phyloP scores from a whole-genome alignment of 2,329 filamentous ascomycete genomes.

The Fusarium robinianum region DNA sequence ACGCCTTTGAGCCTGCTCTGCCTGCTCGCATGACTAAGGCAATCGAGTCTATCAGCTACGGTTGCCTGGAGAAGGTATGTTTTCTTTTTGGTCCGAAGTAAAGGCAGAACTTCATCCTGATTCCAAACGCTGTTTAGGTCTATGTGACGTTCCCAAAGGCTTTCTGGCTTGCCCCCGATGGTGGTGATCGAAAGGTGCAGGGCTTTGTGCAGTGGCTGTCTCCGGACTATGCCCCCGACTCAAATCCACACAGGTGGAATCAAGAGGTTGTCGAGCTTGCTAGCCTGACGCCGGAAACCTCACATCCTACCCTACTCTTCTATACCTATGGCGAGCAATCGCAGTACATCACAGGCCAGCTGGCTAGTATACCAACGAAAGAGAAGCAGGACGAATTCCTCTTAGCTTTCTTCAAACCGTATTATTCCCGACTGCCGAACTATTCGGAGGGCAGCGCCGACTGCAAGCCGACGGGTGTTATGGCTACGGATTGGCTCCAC shows the following conservation, averaged over 20 bases:
- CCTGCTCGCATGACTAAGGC: slow-evolving; percentile 61
- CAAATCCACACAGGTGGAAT: slow-evolving; percentile 69
- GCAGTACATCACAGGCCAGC: slow-evolving; percentile 53
- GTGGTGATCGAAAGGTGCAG: slow-evolving; percentile 50
- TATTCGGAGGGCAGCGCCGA: slow-evolving; percentile 58
- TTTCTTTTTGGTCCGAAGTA: background rate
- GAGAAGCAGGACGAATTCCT: slow-evolving; percentile 59
- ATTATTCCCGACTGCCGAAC: slow-evolving; percentile 74
- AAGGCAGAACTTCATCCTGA: background rate
- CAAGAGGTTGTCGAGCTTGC: slow-evolving; percentile 80
- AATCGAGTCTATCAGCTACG: slow-evolving; percentile 69
- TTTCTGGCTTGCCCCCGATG: slow-evolving; percentile 67
- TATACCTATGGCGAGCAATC: slow-evolving; percentile 73
- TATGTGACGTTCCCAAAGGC: slow-evolving; percentile 73
- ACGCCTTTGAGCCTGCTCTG: slow-evolving; percentile 65
- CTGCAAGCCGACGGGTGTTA: slow-evolving; percentile 65
- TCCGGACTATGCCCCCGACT: slow-evolving; percentile 66
- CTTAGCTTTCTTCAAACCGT: slow-evolving; percentile 72
- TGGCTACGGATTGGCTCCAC: slow-evolving; percentile 77
- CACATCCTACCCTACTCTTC: slow-evolving; percentile 85
- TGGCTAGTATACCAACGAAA: slow-evolving; percentile 48
- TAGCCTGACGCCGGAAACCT: slow-evolving; percentile 58
- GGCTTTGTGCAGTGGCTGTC: slow-evolving; percentile 78
- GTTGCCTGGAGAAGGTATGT: slow-evolving; percentile 69
- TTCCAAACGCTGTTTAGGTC: slow-evolving; percentile 41